A percentile compares a stretch with the other conserved stretches of the same genome.
Conservation (phyloP, 208 protist genomes). For the Trypanosoma rangeli region DNA sequence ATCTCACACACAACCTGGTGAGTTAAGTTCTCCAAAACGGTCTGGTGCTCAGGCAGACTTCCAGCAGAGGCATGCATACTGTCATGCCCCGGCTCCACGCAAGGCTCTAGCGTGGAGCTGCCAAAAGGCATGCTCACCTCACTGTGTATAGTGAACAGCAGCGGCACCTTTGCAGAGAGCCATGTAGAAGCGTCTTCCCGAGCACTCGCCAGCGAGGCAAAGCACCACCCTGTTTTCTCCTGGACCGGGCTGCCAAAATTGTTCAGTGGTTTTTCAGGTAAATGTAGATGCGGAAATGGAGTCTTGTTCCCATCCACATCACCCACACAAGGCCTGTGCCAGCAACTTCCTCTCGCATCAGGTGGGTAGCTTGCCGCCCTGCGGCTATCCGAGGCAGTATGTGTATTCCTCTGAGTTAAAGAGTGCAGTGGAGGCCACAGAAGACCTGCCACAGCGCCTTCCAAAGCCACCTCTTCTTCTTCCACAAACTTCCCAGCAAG, state of each 20-base stretch:
- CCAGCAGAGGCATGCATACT: neutral
- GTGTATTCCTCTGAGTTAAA: neutral
- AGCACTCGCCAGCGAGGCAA: neutral
- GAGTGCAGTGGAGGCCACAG: constrained; percentile 15
- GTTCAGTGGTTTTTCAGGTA: neutral
- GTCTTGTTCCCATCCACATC: neutral
- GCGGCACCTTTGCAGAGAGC: constrained; percentile 13
- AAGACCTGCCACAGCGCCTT: constrained; percentile 10
- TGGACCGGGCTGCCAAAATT: neutral
- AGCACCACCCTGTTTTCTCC: constrained; percentile 3
- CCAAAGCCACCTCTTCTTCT: constrained; percentile 10
- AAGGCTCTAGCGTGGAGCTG: neutral
- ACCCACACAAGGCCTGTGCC: neutral
- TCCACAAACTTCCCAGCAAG: constrained; percentile 15
- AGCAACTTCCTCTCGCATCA: neutral
- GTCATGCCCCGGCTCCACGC: neutral
- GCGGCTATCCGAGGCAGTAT: neutral
- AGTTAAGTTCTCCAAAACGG: neutral
- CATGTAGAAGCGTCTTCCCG: constrained; percentile 1
- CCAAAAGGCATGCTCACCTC: neutral
- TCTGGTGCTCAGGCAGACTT: neutral
- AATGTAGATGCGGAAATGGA: neutral
- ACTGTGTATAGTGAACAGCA: constrained; percentile 24
- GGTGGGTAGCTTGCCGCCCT: neutral
- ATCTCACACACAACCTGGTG: neutral